Conservation (phyloP, 1,139 yeast species). For the Geotrichum carabidarum region DNA sequence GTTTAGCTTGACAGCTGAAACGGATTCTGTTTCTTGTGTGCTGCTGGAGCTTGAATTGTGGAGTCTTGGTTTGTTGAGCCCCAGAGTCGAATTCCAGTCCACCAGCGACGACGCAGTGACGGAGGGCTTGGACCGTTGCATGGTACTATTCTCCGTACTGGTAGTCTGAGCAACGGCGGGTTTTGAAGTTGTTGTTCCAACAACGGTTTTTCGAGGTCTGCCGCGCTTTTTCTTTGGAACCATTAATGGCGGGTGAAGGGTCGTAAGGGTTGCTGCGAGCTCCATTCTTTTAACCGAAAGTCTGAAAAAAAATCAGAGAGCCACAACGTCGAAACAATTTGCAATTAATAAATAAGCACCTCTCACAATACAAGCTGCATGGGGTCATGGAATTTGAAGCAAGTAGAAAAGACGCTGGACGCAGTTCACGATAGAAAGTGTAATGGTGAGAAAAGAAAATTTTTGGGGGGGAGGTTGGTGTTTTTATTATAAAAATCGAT, state of each 20-base stretch:
- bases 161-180: slow-evolving; percentile 5
- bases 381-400: not conserved
- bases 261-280: not conserved
- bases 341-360: not conserved
- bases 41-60: no score
- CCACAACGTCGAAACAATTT: not conserved
- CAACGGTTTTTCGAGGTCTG: not conserved
- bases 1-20: no score
- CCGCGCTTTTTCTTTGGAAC: not conserved
- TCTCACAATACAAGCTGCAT: not conserved
- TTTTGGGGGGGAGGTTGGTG: slow-evolving; percentile 9
- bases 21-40: no score
- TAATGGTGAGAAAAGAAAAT: not conserved
- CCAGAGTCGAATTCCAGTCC: no score
- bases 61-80: no score
- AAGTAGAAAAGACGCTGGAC: slow-evolving; percentile 2
- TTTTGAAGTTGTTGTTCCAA: not conserved
- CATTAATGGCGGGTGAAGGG: not conserved
- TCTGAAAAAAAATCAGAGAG: not conserved
- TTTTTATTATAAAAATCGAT: not conserved
- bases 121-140: not conserved
- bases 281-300: not conserved
- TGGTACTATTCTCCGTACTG: not conserved
- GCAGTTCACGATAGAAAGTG: no score
- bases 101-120: no score